Evolutionary conservation across 2,329 filamentous ascomycete species (phyloP).

Genomic region (Aureobasidium mangrovei): DNA sequence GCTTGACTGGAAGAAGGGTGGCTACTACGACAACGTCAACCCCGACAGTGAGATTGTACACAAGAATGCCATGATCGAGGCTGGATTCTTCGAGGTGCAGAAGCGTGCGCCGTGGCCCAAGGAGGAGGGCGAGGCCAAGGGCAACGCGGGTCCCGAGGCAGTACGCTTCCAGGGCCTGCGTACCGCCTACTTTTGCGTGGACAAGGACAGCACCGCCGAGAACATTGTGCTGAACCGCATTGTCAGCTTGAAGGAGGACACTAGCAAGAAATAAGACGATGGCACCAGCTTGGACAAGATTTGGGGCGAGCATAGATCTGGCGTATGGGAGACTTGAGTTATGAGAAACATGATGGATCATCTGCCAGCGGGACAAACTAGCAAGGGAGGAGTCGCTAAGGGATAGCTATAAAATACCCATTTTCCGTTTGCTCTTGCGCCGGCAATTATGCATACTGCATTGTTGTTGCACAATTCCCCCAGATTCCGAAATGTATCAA

Average conservation of each 20-base stretch:
- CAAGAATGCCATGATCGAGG: conserved; percentile 68
- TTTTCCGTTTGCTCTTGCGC: no score
- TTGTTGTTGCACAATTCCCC: no score
- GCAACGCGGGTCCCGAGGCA: conserved; percentile 51
- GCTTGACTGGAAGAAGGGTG: conserved; percentile 57
- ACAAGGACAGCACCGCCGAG: conserved; percentile 60
- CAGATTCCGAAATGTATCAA: no score
- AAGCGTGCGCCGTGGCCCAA: conserved; percentile 72
- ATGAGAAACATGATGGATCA: background rate
- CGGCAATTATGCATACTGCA: no score
- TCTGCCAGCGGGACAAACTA: no score
- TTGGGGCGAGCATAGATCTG: background rate
- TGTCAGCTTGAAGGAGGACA: conserved; percentile 81
- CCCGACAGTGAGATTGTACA: conserved; percentile 76
- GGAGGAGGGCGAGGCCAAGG: conserved; percentile 59
- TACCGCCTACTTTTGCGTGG: conserved; percentile 79
- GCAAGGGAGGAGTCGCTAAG: no score
- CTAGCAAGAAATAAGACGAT: conserved; percentile 48
- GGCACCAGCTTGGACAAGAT: background rate
- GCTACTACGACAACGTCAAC: conserved; percentile 78
- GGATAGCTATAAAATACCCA: no score
- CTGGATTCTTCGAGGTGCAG: conserved; percentile 70
- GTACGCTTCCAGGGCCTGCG: conserved; percentile 88
- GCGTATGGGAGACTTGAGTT: conserved; percentile 4
- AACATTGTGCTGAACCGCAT: conserved; percentile 84